Conservation (phyloP, 495 filamentous ascomycete species). For the Astrothelium subdiscretum region DNA sequence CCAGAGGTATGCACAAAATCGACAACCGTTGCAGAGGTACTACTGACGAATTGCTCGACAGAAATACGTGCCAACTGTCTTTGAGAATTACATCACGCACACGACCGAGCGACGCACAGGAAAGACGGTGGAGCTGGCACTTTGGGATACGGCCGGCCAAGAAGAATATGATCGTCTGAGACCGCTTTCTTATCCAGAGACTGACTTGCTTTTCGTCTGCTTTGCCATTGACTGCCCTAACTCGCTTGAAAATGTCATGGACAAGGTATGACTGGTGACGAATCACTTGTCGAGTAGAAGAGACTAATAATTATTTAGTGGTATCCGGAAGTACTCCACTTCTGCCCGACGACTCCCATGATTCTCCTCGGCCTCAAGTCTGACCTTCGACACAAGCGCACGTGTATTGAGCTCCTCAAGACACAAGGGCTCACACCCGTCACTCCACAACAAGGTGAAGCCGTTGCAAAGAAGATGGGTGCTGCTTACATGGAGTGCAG, state of each 20-base stretch:
- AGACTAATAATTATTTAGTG: constrained; percentile 46
- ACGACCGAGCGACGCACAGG: constrained; percentile 74
- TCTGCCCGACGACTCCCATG: constrained; percentile 92
- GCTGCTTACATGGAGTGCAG: constrained; percentile 96
- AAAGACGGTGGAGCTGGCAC: constrained; percentile 87
- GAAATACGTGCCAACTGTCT: constrained; percentile 99
- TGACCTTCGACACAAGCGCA: constrained; percentile 84
- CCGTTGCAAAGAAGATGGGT: constrained; percentile 83
- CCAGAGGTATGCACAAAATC: constrained; percentile 61
- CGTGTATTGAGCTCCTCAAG: constrained; percentile 94
- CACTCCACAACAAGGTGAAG: constrained; percentile 74
- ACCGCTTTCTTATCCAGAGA: constrained; percentile 94
- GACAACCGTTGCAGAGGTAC: not conserved
- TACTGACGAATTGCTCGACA: constrained; percentile 27
- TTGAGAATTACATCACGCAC: constrained; percentile 99
- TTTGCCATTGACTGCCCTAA: constrained; percentile 99
- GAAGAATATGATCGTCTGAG: constrained; percentile 96
- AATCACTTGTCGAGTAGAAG: not conserved
- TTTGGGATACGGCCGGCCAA: constrained; percentile 98
- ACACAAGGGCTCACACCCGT: constrained; percentile 95
- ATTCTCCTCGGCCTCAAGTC: constrained; percentile 94
- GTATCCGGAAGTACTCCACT: constrained; percentile 98
- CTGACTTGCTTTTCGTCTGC: constrained; percentile 94
- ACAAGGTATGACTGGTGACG: constrained; percentile 58
- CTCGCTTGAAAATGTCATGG: constrained; percentile 94